Conservation (phyloP, 2,329 filamentous ascomycete species). For the Fusarium globosum region DNA sequence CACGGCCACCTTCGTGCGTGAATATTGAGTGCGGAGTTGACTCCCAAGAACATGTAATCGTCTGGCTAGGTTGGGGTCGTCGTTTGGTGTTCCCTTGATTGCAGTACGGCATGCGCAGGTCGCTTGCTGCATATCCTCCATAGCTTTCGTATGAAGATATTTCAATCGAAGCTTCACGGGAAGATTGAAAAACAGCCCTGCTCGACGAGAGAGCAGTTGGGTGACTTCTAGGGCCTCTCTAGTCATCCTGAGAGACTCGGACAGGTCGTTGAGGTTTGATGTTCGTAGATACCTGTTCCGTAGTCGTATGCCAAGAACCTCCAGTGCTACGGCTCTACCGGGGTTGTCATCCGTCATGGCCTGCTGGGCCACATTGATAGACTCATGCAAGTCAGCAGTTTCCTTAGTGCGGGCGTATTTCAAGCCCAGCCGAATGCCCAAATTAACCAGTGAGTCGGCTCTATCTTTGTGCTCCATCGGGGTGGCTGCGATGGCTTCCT, state of each 20-base stretch:
- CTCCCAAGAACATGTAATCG: background rate
- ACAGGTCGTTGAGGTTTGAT: accelerated
- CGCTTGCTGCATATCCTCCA: accelerated
- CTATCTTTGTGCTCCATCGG: no score
- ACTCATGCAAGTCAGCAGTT: no score
- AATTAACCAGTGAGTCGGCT: no score
- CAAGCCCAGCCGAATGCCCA: no score
- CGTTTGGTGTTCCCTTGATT: background rate
- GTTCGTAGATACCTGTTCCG: background rate
- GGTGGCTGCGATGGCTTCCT: no score
- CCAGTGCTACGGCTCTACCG: no score
- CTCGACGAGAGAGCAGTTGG: no score
- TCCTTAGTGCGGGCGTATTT: no score
- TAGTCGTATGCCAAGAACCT: background rate
- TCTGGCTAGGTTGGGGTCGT: background rate
- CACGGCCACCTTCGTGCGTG: background rate
- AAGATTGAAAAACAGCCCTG: accelerated
- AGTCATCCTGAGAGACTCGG: background rate
- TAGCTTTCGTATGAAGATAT: background rate
- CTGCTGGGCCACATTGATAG: no score
- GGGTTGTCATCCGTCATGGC: no score
- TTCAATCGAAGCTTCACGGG: background rate
- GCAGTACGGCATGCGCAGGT: background rate
- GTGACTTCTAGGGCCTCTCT: accelerated
- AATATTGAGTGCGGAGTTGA: background rate